Conservation (phyloP, 2,329 filamentous ascomycete species). For the Sphaceloma murrayae region DNA sequence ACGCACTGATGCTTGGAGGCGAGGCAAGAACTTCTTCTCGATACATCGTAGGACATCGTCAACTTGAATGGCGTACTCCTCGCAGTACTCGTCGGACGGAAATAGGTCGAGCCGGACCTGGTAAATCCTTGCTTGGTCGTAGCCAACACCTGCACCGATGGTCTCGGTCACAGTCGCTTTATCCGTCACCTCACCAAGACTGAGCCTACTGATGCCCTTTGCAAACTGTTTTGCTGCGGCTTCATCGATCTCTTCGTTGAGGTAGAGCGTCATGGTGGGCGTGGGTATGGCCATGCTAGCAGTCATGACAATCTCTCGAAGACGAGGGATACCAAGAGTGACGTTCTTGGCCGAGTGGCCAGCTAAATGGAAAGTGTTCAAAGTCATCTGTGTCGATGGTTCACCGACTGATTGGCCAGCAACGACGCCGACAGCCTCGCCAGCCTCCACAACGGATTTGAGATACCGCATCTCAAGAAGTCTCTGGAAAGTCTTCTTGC, state of each 20-base stretch:
- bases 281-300: constrained; percentile 83
- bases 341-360: constrained; percentile 98
- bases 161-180: constrained; percentile 70
- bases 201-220: constrained; percentile 82
- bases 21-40: constrained; percentile 68
- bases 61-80: constrained; percentile 73
- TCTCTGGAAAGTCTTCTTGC: constrained; percentile 67
- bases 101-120: constrained; percentile 76
- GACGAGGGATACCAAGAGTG: constrained; percentile 91
- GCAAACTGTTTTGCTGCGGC: constrained; percentile 69
- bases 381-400: constrained; percentile 96
- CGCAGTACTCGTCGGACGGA: constrained; percentile 68
- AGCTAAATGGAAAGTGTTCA: constrained; percentile 99
- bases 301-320: constrained; percentile 97
- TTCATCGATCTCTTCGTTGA: constrained; percentile 61
- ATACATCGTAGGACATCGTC: constrained; percentile 69
- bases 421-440: constrained; percentile 93
- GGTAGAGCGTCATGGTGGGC: constrained; percentile 75
- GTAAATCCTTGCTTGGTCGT: constrained; percentile 71
- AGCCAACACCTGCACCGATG: constrained; percentile 59
- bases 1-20: constrained; percentile 59
- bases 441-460: constrained; percentile 82
- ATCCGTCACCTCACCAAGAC: constrained; percentile 74
- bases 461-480: constrained; percentile 89
- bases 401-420: constrained; percentile 95